phyloP scores from a whole-genome alignment of 768 basidiomycete genomes.

The Lactarius pseudohatsudake region DNA sequence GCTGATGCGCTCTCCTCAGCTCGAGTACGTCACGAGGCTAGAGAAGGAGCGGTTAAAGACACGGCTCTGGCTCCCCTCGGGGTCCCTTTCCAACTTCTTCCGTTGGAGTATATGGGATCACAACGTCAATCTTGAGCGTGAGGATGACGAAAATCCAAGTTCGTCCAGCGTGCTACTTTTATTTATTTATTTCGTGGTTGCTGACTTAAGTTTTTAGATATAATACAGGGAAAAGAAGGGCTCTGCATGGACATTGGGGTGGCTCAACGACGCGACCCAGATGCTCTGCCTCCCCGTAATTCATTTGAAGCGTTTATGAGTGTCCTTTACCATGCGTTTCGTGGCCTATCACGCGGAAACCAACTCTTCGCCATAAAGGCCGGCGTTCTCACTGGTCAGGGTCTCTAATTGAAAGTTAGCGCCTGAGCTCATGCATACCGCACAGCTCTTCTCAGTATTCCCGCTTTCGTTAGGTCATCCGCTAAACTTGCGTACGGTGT shows the following conservation, averaged over 20 bases:
- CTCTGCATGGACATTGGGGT: constrained; percentile 52
- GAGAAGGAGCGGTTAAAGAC: constrained; percentile 47
- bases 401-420: neutral
- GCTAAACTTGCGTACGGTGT: constrained; percentile 59
- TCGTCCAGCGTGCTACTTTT: constrained; percentile 8
- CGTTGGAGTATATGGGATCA: constrained; percentile 48
- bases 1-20: constrained; percentile 40
- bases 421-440: constrained; percentile 6
- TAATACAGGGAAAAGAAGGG: constrained; percentile 55
- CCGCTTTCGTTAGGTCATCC: constrained; percentile 54
- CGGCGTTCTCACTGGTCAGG: constrained; percentile 55
- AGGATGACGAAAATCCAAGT: constrained; percentile 73
- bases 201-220: constrained; percentile 37
- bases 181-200: neutral
- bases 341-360: constrained; percentile 55
- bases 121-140: constrained; percentile 43
- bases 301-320: constrained; percentile 52
- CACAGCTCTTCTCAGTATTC: constrained; percentile 57
- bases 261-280: constrained; percentile 63
- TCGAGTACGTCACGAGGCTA: constrained; percentile 55
- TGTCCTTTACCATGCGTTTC: constrained; percentile 42
- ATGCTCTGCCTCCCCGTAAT: constrained; percentile 70
- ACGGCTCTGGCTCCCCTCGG: constrained; percentile 59
- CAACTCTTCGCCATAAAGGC: constrained; percentile 70
- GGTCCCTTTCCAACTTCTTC: constrained; percentile 39